Evolutionary conservation across 148 eudicot species (phyloP).

Genomic region (Camellia granthamiana): DNA sequence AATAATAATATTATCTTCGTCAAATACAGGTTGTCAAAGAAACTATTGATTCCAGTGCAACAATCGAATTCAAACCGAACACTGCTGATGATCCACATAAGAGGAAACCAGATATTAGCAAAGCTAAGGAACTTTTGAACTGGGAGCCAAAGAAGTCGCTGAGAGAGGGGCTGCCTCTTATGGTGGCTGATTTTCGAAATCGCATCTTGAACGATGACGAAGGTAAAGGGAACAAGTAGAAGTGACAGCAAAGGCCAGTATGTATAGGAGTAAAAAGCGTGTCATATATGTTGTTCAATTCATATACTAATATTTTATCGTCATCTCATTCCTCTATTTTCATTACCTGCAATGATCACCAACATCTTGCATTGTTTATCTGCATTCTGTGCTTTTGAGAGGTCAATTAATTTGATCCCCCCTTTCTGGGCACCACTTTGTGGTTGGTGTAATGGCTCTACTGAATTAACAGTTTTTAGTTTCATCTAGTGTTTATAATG

Average conservation of each 20-base stretch:
- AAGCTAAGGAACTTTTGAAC: conserved; percentile 73
- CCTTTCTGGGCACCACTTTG: neutral
- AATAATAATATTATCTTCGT: neutral
- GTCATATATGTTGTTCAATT: conserved; percentile 16
- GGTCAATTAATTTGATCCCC: neutral
- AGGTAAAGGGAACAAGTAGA: conserved; percentile 55
- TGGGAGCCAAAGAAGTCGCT: conserved; percentile 84
- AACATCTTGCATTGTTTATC: neutral
- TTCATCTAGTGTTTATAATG: no score
- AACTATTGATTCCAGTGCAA: conserved; percentile 70
- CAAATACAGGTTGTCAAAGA: conserved; percentile 69
- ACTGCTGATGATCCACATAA: conserved; percentile 92
- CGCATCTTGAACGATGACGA: conserved; percentile 81
- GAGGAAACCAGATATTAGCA: conserved; percentile 89
- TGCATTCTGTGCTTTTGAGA: conserved; percentile 10
- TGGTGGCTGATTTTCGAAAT: conserved; percentile 75
- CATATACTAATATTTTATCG: conserved; percentile 5
- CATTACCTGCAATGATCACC: no score
- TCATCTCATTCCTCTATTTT: no score
- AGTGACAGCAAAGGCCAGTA: neutral
- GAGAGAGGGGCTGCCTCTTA: conserved; percentile 70
- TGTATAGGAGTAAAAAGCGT: conserved; percentile 25
- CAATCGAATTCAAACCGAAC: conserved; percentile 60
- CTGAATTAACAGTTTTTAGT: no score
- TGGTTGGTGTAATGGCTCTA: no score